Evolutionary conservation across 192 early-diverging fungal species (phyloP).

Genomic region (Chytriomyces confervae): DNA sequence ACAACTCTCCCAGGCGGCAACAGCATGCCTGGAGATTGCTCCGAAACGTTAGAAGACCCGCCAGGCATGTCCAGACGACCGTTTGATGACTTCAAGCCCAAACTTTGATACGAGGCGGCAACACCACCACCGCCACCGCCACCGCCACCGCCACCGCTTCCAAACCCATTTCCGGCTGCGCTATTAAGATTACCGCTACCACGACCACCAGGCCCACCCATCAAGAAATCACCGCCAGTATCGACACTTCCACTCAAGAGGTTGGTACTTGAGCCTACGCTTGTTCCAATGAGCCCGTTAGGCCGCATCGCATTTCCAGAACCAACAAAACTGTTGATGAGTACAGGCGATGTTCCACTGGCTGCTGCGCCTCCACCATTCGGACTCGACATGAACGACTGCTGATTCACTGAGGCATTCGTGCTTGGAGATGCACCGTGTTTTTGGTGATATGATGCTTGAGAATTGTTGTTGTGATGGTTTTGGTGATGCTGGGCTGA

Average conservation of each 20-base stretch:
- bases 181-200: too few relatives aligned
- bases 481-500: not conserved
- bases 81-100: not conserved
- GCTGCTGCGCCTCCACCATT: not conserved
- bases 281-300: conserved; percentile 28
- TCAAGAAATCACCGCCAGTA: not conserved
- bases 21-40: conserved; percentile 6
- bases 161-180: too few relatives aligned
- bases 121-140: too few relatives aligned
- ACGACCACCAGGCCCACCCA: too few relatives aligned
- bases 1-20: conserved; percentile 33
- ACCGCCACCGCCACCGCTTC: too few relatives aligned
- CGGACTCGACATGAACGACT: not conserved
- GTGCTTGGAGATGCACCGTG: not conserved
- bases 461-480: not conserved
- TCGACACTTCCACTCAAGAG: not conserved
- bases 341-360: conserved; percentile 18
- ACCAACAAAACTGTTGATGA: conserved; percentile 30
- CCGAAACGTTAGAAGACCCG: too few relatives aligned
- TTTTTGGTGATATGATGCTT: not conserved
- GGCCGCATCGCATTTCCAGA: conserved; percentile 34
- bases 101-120: not conserved
- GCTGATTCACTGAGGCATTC: not conserved
- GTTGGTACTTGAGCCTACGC: not conserved
- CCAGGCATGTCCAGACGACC: not conserved